Evolutionary conservation across 1,284 basidiomycete genomes (phyloP), one percentile per base, ranked within the genome.

Genomic region (Ganoderma boninense): DNA sequence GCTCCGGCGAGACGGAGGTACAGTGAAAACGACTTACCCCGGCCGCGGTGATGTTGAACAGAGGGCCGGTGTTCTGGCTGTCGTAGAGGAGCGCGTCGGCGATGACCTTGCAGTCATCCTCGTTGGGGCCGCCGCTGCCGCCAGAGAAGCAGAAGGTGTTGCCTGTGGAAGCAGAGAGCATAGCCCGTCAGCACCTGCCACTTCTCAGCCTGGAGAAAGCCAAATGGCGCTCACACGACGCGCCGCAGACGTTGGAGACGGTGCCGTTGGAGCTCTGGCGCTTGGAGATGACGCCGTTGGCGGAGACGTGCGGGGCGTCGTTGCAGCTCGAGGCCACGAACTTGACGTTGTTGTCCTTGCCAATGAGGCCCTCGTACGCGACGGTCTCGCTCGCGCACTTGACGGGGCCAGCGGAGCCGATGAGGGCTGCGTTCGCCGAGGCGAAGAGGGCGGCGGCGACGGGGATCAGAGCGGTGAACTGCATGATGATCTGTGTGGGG

Each of bases 101-200:
- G 65, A 87, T 87, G 69, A 87, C 79, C 74, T 81, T 76, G 72
- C 85, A 87, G 59, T 87, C 84, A 68, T 83, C 83, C 5, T 83
- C 81, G 75, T 84, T 79, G 10, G 85, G 86, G 56, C 85, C 86
- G 73, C 84, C 84, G 6, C 84, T 84, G 32, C 83, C 68, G 2
- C 84, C 84, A 7, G 74, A 73, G 78, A 84, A 86, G 76, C 84
- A 86, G 77, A 81, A 82, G 5, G 83, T 85, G 67, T 73, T 74
- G 69, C 84, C 84, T 86, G 69, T 7, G 59, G 23, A 44, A 6
- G 35, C 16, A 18, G 14, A 32, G 1, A 40, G 40, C 20, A 14
- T 2, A 11, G 2, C 18, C 7, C n/a, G 20, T 68, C n/a, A 65
- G 40, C 59, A 29, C 61, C 42, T 20, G n/a, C 14, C 23, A 57